A percentile compares a stretch with the other conserved stretches of the same genome.
Conservation (phyloP, 441 rosid species). For the Erysimum cheiri region DNA sequence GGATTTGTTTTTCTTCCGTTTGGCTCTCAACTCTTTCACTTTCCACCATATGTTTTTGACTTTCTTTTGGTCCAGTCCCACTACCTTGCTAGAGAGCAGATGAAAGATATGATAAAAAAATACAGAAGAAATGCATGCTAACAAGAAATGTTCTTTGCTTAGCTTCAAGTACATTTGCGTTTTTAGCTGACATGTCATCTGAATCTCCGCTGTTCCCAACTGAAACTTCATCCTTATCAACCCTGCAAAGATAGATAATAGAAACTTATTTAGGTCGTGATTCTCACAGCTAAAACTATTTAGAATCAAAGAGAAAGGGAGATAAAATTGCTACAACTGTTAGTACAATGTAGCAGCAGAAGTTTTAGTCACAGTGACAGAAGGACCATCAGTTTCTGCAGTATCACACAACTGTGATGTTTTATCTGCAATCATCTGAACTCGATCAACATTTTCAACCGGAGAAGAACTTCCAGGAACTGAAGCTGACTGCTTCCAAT, state of each 20-base stretch:
- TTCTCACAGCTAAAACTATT: conserved; percentile 23
- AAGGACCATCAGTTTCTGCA: conserved; percentile 50
- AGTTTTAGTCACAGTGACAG: conserved; percentile 42
- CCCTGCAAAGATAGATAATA: conserved; percentile 50
- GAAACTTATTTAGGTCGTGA: conserved; percentile 38
- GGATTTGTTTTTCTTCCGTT: conserved; percentile 62
- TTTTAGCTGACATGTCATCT: conserved; percentile 51
- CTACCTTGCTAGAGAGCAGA: conserved; percentile 43
- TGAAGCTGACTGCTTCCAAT: conserved; percentile 41
- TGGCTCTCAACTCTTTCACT: conserved; percentile 52
- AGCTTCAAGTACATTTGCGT: conserved; percentile 53
- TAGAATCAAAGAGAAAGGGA: conserved; percentile 23
- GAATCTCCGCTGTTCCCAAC: conserved; percentile 49
- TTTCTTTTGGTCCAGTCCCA: conserved; percentile 55
- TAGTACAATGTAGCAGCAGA: conserved; percentile 53
- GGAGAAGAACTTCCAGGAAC: conserved; percentile 47
- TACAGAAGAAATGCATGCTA: conserved; percentile 20
- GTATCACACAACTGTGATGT: conserved; percentile 39
- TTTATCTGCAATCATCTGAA: conserved; percentile 43
- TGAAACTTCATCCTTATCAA: conserved; percentile 46
- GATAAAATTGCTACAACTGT: conserved; percentile 44
- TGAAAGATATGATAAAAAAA: conserved; percentile 33
- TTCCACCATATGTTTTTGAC: conserved; percentile 51
- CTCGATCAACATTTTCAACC: conserved; percentile 43
- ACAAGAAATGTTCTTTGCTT: conserved; percentile 29